Percentiles rank a stretch among this genome's conserved stretches.
These are phyloP conservation scores for Trypanosoma vivax DNA, from an alignment of 208 protist genomes.

Conservation along the genomic window DNA sequence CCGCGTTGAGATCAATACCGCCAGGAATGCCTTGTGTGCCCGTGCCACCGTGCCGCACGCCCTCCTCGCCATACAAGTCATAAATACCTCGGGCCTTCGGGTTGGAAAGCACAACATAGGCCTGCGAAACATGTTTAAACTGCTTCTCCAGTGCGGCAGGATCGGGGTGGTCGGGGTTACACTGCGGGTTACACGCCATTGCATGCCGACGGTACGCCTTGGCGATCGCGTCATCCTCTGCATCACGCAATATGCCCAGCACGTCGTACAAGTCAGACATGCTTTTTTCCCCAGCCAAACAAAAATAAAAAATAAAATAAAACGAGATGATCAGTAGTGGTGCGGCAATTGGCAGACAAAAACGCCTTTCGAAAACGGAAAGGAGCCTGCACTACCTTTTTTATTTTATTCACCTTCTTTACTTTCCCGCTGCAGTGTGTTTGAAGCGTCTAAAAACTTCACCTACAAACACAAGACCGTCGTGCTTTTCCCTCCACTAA, in stretches of 20 bases:
- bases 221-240: slow-evolving; percentile 78
- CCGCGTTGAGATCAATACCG: slow-evolving; percentile 65
- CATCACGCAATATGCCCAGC: slow-evolving; percentile 71
- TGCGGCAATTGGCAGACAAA: too few species aligned
- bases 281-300: too few species aligned
- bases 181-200: slow-evolving; percentile 86
- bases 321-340: too few species aligned
- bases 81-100: slow-evolving; percentile 84
- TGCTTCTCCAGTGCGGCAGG: slow-evolving; percentile 50
- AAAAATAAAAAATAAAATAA: too few species aligned
- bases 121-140: slow-evolving; percentile 77
- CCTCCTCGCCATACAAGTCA: slow-evolving; percentile 88
- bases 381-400: too few species aligned
- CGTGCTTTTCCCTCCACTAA: too few species aligned
- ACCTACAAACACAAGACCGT: too few species aligned
- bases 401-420: too few species aligned
- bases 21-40: slow-evolving; percentile 69
- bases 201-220: slow-evolving; percentile 84
- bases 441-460: too few species aligned
- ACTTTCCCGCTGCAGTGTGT: too few species aligned
- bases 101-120: slow-evolving; percentile 86
- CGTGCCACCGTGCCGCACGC: slow-evolving; percentile 85
- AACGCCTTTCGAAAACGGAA: too few species aligned
- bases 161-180: slow-evolving; percentile 59
- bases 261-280: slow-evolving; percentile 88